Conservation (phyloP, 1,284 basidiomycete species). For the Sanghuangporus sanghuang region DNA sequence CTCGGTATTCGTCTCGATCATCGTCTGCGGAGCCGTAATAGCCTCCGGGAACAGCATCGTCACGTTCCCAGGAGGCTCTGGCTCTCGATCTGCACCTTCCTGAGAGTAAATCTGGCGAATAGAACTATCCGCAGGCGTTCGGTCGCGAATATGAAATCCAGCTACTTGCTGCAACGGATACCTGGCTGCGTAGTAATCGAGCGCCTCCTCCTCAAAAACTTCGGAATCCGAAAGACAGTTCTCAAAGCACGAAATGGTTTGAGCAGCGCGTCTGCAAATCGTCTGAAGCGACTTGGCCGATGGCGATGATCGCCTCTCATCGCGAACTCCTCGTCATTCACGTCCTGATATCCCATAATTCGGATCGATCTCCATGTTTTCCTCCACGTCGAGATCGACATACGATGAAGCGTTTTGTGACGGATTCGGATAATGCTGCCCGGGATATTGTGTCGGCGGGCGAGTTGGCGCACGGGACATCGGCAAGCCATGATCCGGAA, state of each 20-base stretch:
- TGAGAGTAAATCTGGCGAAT: neutral
- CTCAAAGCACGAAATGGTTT: neutral
- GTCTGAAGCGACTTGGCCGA: neutral
- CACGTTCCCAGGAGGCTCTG: neutral
- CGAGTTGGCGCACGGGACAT: neutral
- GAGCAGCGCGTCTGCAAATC: neutral
- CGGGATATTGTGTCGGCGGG: neutral
- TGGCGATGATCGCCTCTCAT: neutral
- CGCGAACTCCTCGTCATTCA: neutral
- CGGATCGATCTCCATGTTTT: slow-evolving; percentile 1
- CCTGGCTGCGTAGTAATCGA: too few species aligned
- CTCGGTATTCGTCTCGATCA: neutral
- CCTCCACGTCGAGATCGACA: neutral
- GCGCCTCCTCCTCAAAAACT: neutral
- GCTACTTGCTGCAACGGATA: neutral
- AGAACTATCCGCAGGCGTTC: neutral
- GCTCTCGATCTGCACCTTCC: neutral
- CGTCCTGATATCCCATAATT: neutral
- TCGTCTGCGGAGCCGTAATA: neutral
- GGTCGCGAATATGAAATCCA: slow-evolving; percentile 7
- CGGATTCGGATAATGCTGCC: neutral
- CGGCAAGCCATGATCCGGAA: neutral
- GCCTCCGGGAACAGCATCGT: neutral
- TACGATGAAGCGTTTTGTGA: neutral
- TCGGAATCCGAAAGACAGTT: neutral